Base-by-base conservation (phyloP, 257 asterid genomes). In the Nicotiana tabacum region DNA sequence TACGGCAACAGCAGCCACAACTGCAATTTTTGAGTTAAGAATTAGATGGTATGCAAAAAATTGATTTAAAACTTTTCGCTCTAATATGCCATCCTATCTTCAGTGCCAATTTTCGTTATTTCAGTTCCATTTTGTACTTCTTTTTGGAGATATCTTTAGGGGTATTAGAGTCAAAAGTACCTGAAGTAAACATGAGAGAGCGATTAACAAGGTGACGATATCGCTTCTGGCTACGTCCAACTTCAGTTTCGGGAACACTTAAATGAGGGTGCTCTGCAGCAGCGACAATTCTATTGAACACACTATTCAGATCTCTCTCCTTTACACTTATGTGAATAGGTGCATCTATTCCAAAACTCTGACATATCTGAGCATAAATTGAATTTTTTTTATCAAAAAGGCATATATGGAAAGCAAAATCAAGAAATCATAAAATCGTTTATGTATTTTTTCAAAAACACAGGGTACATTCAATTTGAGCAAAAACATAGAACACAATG, bases 211-310 rank as follows among this genome's bases (percentile, higher is more conserved):
- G 83, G 83, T 83, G 90, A 74, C 88, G 92, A 84, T 86, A 86
- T 80, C 88, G 89, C 87, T 93, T 94, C 88, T 87, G 90, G 66
- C 85, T 92, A 68, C 97, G 97, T 4, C 98, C 97, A 72, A 83
- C 53, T 78, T 90, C 95, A 84, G 98, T 96, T 91, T 96, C 98
- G 6, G 99, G 99, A 87, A 94, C 87, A 82, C 92, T 89, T 82
- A 93, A 85, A 89, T 96, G 95, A 79, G 98, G 99, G 70, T 84
- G 92, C 88, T 92, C 97, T 43, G 98, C 99, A 55, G 97, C 97
- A 62, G 80, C 88, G 82, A 94, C 86, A 84, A 96, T 92, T 89
- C 94, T 93, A 65, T 90, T 89, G 85, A 94, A 96, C 56, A 96
- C 93, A 61, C 87, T 91, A 87, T 92, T 92, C 82, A 92, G 82